Evolutionary conservation across 257 asterid genomes (phyloP).

Genomic region (Voacanga thouarsii): DNA sequence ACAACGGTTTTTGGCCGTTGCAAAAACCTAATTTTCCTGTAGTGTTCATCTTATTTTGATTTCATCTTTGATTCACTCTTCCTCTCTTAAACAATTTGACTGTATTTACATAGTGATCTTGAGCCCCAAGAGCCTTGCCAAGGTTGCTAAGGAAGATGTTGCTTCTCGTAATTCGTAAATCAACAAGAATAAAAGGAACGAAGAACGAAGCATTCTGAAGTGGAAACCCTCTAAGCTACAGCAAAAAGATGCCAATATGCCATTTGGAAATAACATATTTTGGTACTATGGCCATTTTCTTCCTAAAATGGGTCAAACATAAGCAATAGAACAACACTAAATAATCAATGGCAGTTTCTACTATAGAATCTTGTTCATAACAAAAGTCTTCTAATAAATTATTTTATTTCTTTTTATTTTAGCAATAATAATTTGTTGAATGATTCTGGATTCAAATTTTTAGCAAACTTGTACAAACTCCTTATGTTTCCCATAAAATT

Average conservation of each 20-base stretch:
- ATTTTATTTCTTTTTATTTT: neutral
- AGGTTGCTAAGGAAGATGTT: constrained; percentile 57
- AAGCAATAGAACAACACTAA: neutral
- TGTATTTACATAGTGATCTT: constrained; percentile 32
- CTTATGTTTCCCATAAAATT: constrained; percentile 2
- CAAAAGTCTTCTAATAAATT: too few species aligned
- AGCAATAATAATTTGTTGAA: neutral
- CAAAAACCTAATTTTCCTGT: too few species aligned
- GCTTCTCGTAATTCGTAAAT: constrained; percentile 42
- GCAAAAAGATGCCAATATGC: neutral
- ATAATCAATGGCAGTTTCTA: neutral
- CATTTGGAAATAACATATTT: neutral
- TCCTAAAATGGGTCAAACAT: neutral
- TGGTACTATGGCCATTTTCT: neutral
- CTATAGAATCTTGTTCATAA: neutral
- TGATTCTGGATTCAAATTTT: neutral
- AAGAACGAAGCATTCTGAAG: neutral
- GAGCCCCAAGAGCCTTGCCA: constrained; percentile 81
- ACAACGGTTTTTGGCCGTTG: too few species aligned
- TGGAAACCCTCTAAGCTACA: neutral
- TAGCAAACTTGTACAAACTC: neutral
- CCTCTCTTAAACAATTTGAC: too few species aligned
- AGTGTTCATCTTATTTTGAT: too few species aligned
- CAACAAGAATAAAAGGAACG: neutral
- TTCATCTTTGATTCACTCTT: too few species aligned